Percentiles rank a stretch among this genome's conserved stretches.
Conservation (phyloP, 2,329 filamentous ascomycete genomes). For the Colletotrichum simmondsii region DNA sequence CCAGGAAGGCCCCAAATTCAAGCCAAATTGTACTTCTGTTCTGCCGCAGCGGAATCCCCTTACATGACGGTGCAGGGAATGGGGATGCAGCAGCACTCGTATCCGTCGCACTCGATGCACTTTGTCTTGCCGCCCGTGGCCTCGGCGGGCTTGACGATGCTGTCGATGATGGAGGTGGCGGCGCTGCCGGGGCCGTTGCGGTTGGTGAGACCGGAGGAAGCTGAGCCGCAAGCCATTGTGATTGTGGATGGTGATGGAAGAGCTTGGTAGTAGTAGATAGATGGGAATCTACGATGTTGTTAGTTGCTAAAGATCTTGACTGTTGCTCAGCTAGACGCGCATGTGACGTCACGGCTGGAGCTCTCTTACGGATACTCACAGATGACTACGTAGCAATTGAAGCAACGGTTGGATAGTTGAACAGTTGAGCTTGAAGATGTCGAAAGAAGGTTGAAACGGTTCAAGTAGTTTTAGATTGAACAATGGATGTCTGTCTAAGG, state of each 20-base stretch:
- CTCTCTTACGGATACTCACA: not conserved
- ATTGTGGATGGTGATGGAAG: not conserved
- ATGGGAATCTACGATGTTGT: not conserved
- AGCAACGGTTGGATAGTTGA: not conserved
- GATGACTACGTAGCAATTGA: not conserved
- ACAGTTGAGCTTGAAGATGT: not conserved
- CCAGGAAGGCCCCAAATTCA: not conserved
- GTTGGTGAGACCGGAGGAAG: conserved; percentile 47
- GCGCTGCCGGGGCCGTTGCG: conserved; percentile 60
- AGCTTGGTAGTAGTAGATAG: not conserved
- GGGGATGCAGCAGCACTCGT: conserved; percentile 65
- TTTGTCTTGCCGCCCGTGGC: conserved; percentile 54
- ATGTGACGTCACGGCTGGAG: conserved; percentile 18
- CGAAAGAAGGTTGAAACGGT: not conserved
- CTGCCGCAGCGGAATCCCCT: conserved; percentile 13
- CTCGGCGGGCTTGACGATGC: conserved; percentile 61
- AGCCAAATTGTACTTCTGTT: not conserved
- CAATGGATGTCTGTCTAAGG: not conserved
- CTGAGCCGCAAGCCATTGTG: conserved; percentile 47
- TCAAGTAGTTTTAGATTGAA: not conserved
- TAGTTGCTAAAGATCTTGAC: not conserved
- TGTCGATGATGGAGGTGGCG: conserved; percentile 59
- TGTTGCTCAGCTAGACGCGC: not conserved
- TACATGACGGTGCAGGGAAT: conserved; percentile 63
- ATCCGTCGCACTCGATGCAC: conserved; percentile 62